Percentiles rank a stretch among this genome's conserved stretches.
These are phyloP conservation scores for Saccharomycopsis sp. DNA, from an alignment of 805 yeast genomes.

Conservation along the genomic window DNA sequence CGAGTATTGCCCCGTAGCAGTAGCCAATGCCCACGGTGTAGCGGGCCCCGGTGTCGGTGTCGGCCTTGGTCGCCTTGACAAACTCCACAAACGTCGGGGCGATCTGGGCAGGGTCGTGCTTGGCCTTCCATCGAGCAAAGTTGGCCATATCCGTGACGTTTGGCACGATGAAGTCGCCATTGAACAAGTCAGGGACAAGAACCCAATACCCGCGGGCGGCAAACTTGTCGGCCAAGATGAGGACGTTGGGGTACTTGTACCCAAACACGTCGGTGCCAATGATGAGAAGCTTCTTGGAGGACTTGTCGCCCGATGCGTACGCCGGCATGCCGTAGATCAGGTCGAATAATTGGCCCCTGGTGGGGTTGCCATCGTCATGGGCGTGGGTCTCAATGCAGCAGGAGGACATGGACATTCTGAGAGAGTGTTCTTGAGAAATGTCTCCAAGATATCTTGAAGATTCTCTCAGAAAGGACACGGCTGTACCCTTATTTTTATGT, in stretches of 20 bases:
- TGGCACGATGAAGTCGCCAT: conserved; percentile 33
- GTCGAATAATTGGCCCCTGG: conserved; percentile 4
- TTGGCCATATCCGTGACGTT: conserved; percentile 11
- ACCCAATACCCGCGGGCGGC: conserved; percentile 57
- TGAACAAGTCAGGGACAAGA: conserved; percentile 64
- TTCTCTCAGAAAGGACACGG: no score
- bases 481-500: no score
- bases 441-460: no score
- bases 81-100: conserved; percentile 44
- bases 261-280: conserved; percentile 70
- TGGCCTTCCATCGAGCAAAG: conserved; percentile 41
- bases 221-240: conserved; percentile 57
- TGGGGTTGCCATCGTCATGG: conserved; percentile 14
- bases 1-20: conserved; percentile 78
- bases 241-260: conserved; percentile 42
- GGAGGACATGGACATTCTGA: no score
- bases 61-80: conserved; percentile 33
- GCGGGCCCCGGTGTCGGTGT: no score
- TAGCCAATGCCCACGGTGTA: conserved; percentile 46
- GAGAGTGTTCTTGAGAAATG: no score
- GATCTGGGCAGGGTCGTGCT: conserved; percentile 42
- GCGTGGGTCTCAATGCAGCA: conserved; percentile 12
- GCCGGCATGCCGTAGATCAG: conserved; percentile 12
- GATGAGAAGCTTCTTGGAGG: conserved; percentile 36
- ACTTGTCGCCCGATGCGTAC: conserved; percentile 33